Evolutionary conservation across 164 flowering plant genomes (phyloP).

Genomic region (Warburgia ugandensis): DNA sequence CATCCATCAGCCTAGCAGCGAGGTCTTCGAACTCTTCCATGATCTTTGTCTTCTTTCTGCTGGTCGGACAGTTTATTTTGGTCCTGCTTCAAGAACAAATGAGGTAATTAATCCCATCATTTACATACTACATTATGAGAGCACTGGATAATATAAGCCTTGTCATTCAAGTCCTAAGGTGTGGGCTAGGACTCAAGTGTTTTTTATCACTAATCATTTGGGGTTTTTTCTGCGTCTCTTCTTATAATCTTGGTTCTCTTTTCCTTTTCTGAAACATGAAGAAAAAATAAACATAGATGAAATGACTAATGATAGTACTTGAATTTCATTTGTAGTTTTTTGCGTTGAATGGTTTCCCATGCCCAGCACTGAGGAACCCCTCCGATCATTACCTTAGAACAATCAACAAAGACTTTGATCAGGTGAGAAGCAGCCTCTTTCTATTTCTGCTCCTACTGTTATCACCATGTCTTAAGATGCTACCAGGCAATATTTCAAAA

Average conservation of each 20-base stretch:
- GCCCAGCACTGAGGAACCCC: slow-evolving; percentile 64
- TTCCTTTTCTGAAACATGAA: too few relatives aligned
- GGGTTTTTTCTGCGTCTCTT: too few relatives aligned
- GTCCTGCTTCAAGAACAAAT: slow-evolving; percentile 32
- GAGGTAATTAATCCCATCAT: slow-evolving; percentile 19
- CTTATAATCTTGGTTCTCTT: too few relatives aligned
- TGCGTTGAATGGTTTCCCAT: slow-evolving; percentile 55
- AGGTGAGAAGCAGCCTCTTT: slow-evolving; percentile 22
- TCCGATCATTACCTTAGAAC: slow-evolving; percentile 73
- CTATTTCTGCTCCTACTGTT: background rate
- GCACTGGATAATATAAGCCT: too few relatives aligned
- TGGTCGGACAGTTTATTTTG: slow-evolving; percentile 61
- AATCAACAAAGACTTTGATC: slow-evolving; percentile 67
- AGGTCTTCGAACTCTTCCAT: slow-evolving; percentile 55
- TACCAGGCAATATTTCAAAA: too few relatives aligned
- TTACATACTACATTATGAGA: background rate
- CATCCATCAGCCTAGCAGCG: slow-evolving; percentile 71
- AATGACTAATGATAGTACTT: too few relatives aligned
- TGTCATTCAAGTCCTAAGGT: too few relatives aligned
- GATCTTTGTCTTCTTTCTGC: slow-evolving; percentile 49
- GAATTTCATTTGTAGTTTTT: slow-evolving; percentile 45
- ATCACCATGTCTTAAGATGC: background rate
- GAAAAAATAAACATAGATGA: too few relatives aligned
- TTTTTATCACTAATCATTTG: too few relatives aligned
- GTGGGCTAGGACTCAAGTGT: too few relatives aligned